Base-by-base conservation (phyloP, 805 yeast species). In the Metschnikowia bowlesiae region DNA sequence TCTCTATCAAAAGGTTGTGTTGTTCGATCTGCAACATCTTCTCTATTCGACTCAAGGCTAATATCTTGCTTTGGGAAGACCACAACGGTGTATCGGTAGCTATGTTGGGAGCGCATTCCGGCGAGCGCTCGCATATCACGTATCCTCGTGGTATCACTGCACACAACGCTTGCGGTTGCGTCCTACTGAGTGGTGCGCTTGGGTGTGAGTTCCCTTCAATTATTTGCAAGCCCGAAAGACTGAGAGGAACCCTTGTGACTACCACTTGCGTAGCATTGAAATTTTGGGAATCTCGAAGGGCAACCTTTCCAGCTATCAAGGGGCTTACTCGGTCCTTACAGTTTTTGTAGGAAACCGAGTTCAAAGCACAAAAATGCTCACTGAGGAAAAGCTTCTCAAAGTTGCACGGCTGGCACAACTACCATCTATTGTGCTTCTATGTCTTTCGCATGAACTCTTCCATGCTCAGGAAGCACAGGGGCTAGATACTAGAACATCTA, bases 11-110 rank as follows among this genome's bases (percentile, higher is more conserved):
- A 48, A 90, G 76, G 64, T 94, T 94, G 64, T 87, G 84, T 56
- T 86, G 85, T 64, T 89, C 91, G 55, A 94, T 78, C 63, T 90
- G 90, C 59, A 94, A 75, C 97, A 92, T 92, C 38, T 42, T 42
- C 6, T 29, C 7, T 26, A 14, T 28, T 39, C 34, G 10, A 29
- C 4, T 29, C 30, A 13, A 16, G 3, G 26, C 34, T 30, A n/a
- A 9, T 26, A 6, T 14, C 9, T 30, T 29, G 43, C 34, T 18
- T 10, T 9, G 4, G 3, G 31, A 10, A 10, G 43, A 30, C 22
- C 1, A 22, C 22, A 22, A 3, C 6, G 30, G 18, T 18, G 32
- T 26, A n/a, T 29, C 16, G 14, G 34, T 9, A 32, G 45, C 37
- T 22, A n/a, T 32, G 8, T 31, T 42, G 38, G 13, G 38, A n/a